phyloP scores from a whole-genome alignment of 2,329 filamentous ascomycete genomes.

The Diaporthe citri region DNA sequence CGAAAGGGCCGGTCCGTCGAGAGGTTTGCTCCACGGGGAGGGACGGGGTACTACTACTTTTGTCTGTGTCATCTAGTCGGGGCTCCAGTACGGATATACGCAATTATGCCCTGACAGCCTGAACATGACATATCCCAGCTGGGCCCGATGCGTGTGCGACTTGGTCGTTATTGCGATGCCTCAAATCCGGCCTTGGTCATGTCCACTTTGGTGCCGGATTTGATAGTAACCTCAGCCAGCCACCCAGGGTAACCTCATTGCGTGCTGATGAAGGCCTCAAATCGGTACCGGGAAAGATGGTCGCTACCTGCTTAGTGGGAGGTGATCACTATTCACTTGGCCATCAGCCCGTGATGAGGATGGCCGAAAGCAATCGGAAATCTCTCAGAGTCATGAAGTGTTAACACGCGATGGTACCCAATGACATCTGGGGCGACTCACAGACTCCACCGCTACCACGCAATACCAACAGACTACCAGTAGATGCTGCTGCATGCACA shows the following conservation, averaged over 20 bases:
- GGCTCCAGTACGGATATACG: neutral
- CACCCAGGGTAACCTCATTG: neutral
- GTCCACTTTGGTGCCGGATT: neutral
- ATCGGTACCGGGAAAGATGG: constrained; percentile 5
- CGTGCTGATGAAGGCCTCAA: neutral
- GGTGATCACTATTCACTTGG: constrained; percentile 1
- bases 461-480: neutral
- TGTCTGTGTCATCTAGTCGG: neutral
- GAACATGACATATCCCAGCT: neutral
- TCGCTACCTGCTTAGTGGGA: neutral
- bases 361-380: constrained; percentile 10
- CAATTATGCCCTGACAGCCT: neutral
- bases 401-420: constrained; percentile 16
- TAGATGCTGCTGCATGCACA: constrained; percentile 3
- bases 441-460: constrained; percentile 17
- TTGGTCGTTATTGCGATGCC: neutral
- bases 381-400: constrained; percentile 21
- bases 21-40: neutral
- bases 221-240: neutral
- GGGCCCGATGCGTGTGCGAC: neutral
- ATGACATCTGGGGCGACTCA: constrained; percentile 10
- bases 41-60: neutral
- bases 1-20: constrained; percentile 25
- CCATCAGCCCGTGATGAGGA: neutral
- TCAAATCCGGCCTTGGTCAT: neutral